Evolutionary conservation across 2,329 filamentous ascomycete genomes (phyloP).

Genomic region (Ceratocystis ficicola): DNA sequence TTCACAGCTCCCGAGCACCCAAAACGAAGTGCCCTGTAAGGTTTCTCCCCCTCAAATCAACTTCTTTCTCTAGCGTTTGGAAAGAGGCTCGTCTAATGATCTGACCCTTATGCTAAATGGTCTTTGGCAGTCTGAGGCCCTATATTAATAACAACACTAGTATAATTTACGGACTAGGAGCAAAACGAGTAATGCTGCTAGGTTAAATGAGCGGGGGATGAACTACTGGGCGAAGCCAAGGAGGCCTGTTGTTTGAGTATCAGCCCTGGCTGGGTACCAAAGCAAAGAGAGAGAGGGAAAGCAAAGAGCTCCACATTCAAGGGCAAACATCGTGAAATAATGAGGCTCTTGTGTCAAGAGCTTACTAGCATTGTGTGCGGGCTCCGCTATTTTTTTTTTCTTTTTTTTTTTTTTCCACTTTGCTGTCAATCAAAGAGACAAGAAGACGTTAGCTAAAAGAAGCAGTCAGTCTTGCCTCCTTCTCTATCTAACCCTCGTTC

Average conservation of each 20-base stretch:
- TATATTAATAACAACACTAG: conserved; percentile 3
- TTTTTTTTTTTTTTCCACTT: background rate
- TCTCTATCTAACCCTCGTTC: background rate
- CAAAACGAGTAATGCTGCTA: background rate
- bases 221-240: background rate
- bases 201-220: background rate
- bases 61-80: background rate
- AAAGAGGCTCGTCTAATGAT: conserved; percentile 2
- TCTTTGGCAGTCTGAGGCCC: background rate
- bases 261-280: background rate
- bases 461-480: background rate
- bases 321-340: background rate
- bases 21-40: background rate
- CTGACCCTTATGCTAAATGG: background rate
- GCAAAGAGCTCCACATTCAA: background rate
- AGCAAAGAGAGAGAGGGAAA: background rate
- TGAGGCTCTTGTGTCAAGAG: background rate
- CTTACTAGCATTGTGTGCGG: background rate
- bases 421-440: background rate
- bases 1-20: background rate
- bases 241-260: background rate
- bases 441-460: background rate
- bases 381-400: background rate
- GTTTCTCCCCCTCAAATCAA: background rate
- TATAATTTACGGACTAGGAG: background rate